These are phyloP conservation scores for Barnettozyma salicaria DNA, from an alignment of 805 yeast genomes.

Conservation along the genomic window DNA sequence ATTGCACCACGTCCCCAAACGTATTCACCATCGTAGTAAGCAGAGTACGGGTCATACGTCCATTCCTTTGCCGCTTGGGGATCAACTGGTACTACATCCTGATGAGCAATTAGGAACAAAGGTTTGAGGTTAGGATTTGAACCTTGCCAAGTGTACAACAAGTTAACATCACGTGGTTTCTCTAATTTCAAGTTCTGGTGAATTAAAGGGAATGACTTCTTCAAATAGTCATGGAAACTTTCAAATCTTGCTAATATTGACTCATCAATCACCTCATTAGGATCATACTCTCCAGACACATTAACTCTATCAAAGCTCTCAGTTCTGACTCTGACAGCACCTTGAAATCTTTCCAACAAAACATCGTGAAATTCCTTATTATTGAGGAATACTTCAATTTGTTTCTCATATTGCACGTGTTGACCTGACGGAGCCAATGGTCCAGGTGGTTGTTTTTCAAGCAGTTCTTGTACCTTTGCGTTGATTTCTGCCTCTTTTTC, in stretches of 20 bases:
- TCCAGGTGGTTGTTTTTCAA: constrained; percentile 1
- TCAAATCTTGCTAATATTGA: constrained; percentile 13
- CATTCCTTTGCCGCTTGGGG: constrained; percentile 49
- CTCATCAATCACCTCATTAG: constrained; percentile 1
- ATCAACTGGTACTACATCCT: constrained; percentile 79
- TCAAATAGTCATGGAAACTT: constrained; percentile 47
- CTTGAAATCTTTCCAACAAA: constrained; percentile 6
- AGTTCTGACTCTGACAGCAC: constrained; percentile 7
- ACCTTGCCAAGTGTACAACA: constrained; percentile 64
- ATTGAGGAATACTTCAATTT: constrained; percentile 1
- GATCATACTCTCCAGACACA: neutral
- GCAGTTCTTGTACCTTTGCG: constrained; percentile 3
- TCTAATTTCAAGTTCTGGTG: constrained; percentile 42
- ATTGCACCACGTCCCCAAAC: constrained; percentile 75
- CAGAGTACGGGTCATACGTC: constrained; percentile 63
- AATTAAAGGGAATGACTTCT: constrained; percentile 50
- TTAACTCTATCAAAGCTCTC: constrained; percentile 6
- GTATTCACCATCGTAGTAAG: constrained; percentile 53
- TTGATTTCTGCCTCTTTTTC: constrained; percentile 2
- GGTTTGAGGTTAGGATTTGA: constrained; percentile 49
- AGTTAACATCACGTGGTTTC: constrained; percentile 56
- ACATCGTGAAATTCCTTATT: constrained; percentile 5
- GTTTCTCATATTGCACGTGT: neutral
- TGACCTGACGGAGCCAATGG: constrained; percentile 2
- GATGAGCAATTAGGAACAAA: constrained; percentile 67